phyloP scores from a whole-genome alignment of 2,329 filamentous ascomycete species.

The Colletotrichum sp. region DNA sequence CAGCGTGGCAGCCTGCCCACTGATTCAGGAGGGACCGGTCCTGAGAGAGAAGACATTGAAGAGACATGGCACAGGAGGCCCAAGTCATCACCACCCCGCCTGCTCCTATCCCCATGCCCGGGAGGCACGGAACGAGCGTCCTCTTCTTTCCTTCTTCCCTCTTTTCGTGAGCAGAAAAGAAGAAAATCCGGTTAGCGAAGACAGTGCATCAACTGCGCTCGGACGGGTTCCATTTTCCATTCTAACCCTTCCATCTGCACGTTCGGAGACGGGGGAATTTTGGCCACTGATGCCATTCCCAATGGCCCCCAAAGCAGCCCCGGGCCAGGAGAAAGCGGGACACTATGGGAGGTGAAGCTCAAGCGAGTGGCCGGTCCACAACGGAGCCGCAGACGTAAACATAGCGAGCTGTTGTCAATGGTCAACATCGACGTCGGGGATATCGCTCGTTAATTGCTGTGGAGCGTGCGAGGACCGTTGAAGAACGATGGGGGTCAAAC shows the following conservation, averaged over 20 bases:
- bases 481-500: slow-evolving; percentile 7
- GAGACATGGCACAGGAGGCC: not conserved
- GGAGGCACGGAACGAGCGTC: not conserved
- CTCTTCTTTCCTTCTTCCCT: not conserved
- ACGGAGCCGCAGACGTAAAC: slow-evolving; percentile 7
- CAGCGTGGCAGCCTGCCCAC: not conserved
- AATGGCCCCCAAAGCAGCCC: not conserved
- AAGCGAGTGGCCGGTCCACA: not conserved
- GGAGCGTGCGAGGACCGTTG: not conserved
- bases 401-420: not conserved
- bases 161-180: not conserved
- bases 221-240: not conserved
- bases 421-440: not conserved
- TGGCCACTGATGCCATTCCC: not conserved
- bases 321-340: not conserved
- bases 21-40: not conserved
- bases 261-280: not conserved
- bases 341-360: not conserved
- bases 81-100: not conserved
- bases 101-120: not conserved
- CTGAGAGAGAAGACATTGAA: not conserved
- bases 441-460: slow-evolving; percentile 5
- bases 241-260: not conserved
- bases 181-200: not conserved
- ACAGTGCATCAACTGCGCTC: slow-evolving; percentile 11